These are phyloP conservation scores for Echinochloa phyllopogon DNA, from an alignment of 176 grass and related monocot genomes.

Conservation along the genomic window DNA sequence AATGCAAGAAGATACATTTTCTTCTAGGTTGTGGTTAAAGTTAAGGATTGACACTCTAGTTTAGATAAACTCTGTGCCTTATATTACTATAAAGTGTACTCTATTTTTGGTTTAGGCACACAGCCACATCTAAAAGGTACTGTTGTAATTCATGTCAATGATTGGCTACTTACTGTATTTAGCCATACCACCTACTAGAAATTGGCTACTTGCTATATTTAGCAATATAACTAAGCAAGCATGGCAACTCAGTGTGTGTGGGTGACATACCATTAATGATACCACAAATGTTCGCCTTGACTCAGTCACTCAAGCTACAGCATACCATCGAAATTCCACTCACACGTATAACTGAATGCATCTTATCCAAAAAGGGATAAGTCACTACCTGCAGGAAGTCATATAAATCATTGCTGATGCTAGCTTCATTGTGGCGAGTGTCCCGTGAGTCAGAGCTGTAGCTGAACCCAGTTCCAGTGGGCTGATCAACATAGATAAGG, in stretches of 20 bases:
- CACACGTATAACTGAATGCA: background rate
- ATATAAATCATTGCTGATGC: constrained; percentile 83
- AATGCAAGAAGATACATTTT: background rate
- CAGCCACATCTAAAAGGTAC: background rate
- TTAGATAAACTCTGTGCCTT: background rate
- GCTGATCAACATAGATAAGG: constrained; percentile 88
- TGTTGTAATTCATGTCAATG: background rate
- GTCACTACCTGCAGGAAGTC: constrained; percentile 81
- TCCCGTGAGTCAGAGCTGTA: constrained; percentile 76
- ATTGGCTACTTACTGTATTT: background rate
- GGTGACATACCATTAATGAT: background rate
- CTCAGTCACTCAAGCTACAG: background rate
- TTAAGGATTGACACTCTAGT: constrained; percentile 10
- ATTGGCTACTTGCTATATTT: background rate
- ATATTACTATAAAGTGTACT: background rate
- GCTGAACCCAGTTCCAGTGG: constrained; percentile 94
- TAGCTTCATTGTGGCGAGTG: constrained; percentile 75
- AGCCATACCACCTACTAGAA: background rate
- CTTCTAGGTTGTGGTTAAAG: background rate
- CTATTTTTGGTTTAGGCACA: background rate
- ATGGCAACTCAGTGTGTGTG: background rate
- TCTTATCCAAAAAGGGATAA: background rate
- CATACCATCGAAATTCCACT: constrained; percentile 2
- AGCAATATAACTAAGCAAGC: background rate
- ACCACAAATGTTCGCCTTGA: background rate